A percentile compares a stretch with the other conserved stretches of the same genome.
Conservation (phyloP, 2,329 filamentous ascomycete genomes). For the Aspergillus caelatus region DNA sequence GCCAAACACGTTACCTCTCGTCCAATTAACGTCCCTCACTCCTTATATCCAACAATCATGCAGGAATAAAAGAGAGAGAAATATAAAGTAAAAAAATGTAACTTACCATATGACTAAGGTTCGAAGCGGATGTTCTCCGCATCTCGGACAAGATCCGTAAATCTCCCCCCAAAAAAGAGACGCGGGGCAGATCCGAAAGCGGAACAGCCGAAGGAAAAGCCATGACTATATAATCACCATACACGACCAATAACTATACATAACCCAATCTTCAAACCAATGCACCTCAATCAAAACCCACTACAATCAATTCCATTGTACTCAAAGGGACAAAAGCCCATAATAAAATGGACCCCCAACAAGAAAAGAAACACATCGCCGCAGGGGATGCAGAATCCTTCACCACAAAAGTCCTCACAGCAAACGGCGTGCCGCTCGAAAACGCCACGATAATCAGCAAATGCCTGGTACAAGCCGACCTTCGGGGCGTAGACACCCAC, state of each 20-base stretch:
- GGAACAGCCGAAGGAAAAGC: no score
- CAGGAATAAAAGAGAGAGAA: no score
- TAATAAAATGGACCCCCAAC: background rate
- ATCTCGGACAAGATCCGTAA: background rate
- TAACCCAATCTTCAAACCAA: background rate
- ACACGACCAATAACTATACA: background rate
- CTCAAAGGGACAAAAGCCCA: background rate
- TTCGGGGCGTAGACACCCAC: constrained; percentile 79
- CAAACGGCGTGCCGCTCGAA: constrained; percentile 58
- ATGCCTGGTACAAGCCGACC: constrained; percentile 72
- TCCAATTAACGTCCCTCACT: background rate
- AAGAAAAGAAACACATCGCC: constrained; percentile 16
- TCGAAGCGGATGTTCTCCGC: background rate
- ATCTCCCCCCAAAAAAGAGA: background rate
- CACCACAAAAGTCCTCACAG: constrained; percentile 30
- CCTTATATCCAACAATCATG: no score
- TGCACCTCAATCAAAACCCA: background rate
- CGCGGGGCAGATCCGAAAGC: constrained; percentile 1
- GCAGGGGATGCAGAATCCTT: constrained; percentile 24
- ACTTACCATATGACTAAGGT: background rate
- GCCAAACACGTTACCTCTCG: background rate
- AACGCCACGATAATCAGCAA: constrained; percentile 67
- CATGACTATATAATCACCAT: background rate
- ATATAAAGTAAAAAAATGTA: no score
- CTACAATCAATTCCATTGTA: background rate